These are phyloP conservation scores for Suillus spraguei DNA, from an alignment of 768 basidiomycete genomes.

Conservation along the genomic window DNA sequence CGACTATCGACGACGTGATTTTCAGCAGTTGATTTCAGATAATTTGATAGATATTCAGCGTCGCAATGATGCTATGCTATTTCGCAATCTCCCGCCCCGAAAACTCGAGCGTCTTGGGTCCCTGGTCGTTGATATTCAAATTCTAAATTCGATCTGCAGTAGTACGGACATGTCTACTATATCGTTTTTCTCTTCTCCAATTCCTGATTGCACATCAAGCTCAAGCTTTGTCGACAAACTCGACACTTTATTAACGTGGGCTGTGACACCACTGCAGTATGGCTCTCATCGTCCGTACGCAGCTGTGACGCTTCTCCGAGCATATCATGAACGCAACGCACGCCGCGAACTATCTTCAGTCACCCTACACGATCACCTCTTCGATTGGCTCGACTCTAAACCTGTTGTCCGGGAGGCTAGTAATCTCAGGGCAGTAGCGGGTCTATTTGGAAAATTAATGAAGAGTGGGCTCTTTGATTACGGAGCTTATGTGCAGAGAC, in stretches of 20 bases:
- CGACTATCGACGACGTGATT: conserved; percentile 40
- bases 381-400: conserved; percentile 78
- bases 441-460: conserved; percentile 73
- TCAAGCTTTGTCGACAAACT: conserved; percentile 65
- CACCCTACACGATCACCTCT: conserved; percentile 73
- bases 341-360: conserved; percentile 61
- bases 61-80: conserved; percentile 82
- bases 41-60: conserved; percentile 70
- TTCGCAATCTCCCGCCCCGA: conserved; percentile 64
- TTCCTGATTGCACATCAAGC: conserved; percentile 36
- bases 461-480: conserved; percentile 75
- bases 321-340: conserved; percentile 66
- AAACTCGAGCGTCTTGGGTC: conserved; percentile 61
- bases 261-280: conserved; percentile 77
- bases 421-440: conserved; percentile 62
- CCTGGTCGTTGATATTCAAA: conserved; percentile 62
- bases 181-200: conserved; percentile 56
- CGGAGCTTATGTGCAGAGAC: conserved; percentile 70
- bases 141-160: conserved; percentile 75
- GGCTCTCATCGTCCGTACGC: conserved; percentile 82
- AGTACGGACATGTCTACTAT: conserved; percentile 61
- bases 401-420: conserved; percentile 57
- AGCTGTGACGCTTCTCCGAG: conserved; percentile 66
- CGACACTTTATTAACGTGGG: conserved; percentile 78
- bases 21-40: conserved; percentile 53